These are phyloP conservation scores for Daldinia decipiens DNA, from an alignment of 495 filamentous ascomycete species.

Conservation along the genomic window DNA sequence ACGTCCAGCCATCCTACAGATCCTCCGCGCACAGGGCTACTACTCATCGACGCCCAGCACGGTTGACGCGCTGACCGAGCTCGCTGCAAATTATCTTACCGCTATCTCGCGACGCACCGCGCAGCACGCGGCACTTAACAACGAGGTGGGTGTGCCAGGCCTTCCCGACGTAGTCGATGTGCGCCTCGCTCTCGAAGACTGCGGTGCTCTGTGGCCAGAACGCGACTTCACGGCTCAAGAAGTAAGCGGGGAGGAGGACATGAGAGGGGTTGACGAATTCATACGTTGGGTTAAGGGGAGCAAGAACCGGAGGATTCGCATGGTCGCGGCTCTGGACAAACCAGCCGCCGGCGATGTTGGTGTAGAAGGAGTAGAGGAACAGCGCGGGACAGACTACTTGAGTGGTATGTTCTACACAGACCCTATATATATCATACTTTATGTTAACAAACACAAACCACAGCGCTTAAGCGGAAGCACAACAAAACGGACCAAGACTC, in stretches of 20 bases:
- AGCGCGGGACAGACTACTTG: slow-evolving; percentile 73
- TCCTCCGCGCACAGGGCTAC: slow-evolving; percentile 87
- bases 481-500: slow-evolving; percentile 82
- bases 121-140: slow-evolving; percentile 63
- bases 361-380: slow-evolving; percentile 47
- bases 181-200: slow-evolving; percentile 81
- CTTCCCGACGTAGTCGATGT: slow-evolving; percentile 74
- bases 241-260: slow-evolving; percentile 68
- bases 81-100: slow-evolving; percentile 77
- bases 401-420: slow-evolving; percentile 58
- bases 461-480: slow-evolving; percentile 82
- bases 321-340: slow-evolving; percentile 65
- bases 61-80: slow-evolving; percentile 79
- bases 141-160: slow-evolving; percentile 43
- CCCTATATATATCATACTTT: neutral
- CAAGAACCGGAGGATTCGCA: slow-evolving; percentile 73
- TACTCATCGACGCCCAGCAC: slow-evolving; percentile 77
- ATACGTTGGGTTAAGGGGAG: slow-evolving; percentile 76
- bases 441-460: slow-evolving; percentile 10
- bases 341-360: slow-evolving; percentile 34
- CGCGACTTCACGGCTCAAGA: slow-evolving; percentile 39
- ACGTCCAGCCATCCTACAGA: slow-evolving; percentile 82
- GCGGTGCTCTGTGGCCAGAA: slow-evolving; percentile 71
- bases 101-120: slow-evolving; percentile 73
- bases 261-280: slow-evolving; percentile 76